Evolutionary conservation across 1,284 basidiomycete genomes (phyloP).

Genomic region (Leccinum fuscescens): DNA sequence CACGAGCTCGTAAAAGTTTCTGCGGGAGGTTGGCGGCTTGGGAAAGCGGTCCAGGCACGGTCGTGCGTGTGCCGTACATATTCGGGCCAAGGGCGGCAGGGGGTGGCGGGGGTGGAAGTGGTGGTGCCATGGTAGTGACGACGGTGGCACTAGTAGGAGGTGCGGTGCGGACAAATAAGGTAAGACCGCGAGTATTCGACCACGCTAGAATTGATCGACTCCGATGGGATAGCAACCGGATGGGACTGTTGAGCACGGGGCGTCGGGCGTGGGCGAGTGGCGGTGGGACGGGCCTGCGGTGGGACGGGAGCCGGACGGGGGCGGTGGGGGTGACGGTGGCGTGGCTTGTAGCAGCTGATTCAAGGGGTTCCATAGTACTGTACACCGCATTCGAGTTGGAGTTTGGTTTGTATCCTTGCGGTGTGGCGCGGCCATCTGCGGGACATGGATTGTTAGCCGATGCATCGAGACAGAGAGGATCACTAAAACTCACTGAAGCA

Average conservation of each 20-base stretch:
- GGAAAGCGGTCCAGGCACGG: neutral
- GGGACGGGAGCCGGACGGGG: neutral
- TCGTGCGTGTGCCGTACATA: neutral
- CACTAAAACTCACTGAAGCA: conserved; percentile 5
- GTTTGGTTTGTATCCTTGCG: neutral
- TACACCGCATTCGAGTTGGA: neutral
- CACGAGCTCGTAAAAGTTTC: conserved; percentile 28
- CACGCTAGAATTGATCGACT: conserved; percentile 32
- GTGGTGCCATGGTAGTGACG: neutral
- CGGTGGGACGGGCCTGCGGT: neutral
- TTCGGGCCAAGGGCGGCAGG: neutral
- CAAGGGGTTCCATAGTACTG: neutral
- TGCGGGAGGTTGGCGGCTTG: neutral
- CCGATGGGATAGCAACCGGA: conserved; percentile 24
- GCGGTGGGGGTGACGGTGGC: neutral
- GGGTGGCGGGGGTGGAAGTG: neutral
- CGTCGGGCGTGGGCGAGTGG: neutral
- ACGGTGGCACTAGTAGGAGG: neutral
- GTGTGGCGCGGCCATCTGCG: neutral
- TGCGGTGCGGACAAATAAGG: conserved; percentile 26
- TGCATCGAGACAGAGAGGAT: no score
- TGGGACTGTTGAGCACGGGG: conserved; percentile 18
- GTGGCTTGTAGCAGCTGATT: neutral
- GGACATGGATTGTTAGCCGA: neutral
- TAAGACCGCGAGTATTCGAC: conserved; percentile 7